Percentiles rank a stretch among this genome's conserved stretches.
Conservation (phyloP, 164 flowering plant species). For the Tetracentron sinense region DNA sequence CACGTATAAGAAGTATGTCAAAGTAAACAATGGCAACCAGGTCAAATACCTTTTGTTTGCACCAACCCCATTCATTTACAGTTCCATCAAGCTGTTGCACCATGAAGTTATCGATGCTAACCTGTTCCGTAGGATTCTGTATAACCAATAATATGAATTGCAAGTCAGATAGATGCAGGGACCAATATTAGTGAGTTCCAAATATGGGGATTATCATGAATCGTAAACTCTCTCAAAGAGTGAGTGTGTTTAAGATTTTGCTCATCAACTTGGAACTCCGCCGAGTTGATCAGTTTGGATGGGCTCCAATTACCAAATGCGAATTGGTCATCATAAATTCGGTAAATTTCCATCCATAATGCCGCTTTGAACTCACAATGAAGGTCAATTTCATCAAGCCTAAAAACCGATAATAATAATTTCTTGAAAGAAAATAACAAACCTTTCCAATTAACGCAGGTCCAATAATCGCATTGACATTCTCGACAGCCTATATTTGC, state of each 20-base stretch:
- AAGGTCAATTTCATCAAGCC: not conserved
- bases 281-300: not conserved
- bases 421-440: constrained; percentile 2
- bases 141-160: not conserved
- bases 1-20: not conserved
- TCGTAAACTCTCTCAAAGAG: not conserved
- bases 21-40: not conserved
- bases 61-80: constrained; percentile 89
- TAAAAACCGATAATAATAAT: not conserved
- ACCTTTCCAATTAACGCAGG: constrained; percentile 93
- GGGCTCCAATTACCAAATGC: not conserved
- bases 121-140: constrained; percentile 81
- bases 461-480: constrained; percentile 73
- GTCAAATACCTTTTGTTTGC: no score
- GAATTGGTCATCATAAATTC: not conserved
- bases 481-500: constrained; percentile 61
- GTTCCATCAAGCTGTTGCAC: no score
- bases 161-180: not conserved
- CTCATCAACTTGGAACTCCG: not conserved
- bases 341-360: not conserved
- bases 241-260: not conserved
- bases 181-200: not conserved
- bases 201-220: not conserved
- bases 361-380: no score
- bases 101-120: constrained; percentile 72